Conservation (phyloP, 2,329 filamentous ascomycete species). For the Diaporthe capsici region DNA sequence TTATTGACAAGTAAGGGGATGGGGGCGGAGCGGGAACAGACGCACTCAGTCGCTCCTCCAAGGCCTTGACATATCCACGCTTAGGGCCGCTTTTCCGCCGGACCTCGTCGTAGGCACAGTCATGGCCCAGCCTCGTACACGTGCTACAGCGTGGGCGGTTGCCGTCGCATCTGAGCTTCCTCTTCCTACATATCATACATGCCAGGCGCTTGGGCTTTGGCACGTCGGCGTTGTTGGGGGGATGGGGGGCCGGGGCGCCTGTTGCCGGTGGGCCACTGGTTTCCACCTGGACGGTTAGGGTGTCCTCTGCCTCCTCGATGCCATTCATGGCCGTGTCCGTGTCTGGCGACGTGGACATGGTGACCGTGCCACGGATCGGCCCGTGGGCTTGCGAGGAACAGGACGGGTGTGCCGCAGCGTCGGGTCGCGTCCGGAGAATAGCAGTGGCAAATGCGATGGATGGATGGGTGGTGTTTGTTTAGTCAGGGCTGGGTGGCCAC, state of each 20-base stretch:
- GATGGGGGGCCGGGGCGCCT: slow-evolving; percentile 52
- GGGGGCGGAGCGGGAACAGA: neutral
- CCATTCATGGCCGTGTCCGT: slow-evolving; percentile 51
- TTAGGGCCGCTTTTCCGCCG: slow-evolving; percentile 96
- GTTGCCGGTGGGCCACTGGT: slow-evolving; percentile 51
- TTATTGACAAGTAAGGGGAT: neutral
- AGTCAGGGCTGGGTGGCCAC: slow-evolving; percentile 8
- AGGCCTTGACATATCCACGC: slow-evolving; percentile 91
- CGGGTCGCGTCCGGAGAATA: slow-evolving; percentile 3
- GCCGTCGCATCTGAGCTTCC: slow-evolving; percentile 93
- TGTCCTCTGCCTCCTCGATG: slow-evolving; percentile 40
- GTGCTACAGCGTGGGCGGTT: slow-evolving; percentile 88
- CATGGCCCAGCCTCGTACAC: slow-evolving; percentile 87
- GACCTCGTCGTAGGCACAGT: slow-evolving; percentile 92
- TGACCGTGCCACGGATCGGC: slow-evolving; percentile 23
- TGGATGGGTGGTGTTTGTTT: neutral
- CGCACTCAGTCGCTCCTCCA: slow-evolving; percentile 93
- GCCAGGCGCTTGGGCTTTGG: slow-evolving; percentile 93
- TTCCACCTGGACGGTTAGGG: slow-evolving; percentile 35
- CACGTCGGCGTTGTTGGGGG: slow-evolving; percentile 65
- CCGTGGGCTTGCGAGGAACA: slow-evolving; percentile 23
- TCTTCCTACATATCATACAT: slow-evolving; percentile 92
- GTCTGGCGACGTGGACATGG: slow-evolving; percentile 56
- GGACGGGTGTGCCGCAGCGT: slow-evolving; percentile 1
- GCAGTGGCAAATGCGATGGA: slow-evolving; percentile 14